These are phyloP conservation scores for Hordeum pubiflorum DNA, from an alignment of 202 grass and related monocot species.

Conservation along the genomic window DNA sequence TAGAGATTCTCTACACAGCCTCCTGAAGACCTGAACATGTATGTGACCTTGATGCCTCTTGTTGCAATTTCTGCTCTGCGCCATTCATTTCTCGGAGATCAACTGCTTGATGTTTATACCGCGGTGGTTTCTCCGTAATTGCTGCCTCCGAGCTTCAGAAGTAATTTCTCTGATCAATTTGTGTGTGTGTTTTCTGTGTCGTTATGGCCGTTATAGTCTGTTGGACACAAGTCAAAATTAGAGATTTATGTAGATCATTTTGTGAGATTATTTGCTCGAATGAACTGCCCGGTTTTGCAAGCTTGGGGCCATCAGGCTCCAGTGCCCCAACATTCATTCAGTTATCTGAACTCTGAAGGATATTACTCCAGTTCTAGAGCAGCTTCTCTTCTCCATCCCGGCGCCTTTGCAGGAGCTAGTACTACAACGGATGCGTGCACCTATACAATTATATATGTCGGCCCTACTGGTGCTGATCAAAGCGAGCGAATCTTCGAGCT, in stretches of 20 bases:
- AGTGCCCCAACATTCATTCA: neutral
- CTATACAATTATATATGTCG: neutral
- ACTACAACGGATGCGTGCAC: neutral
- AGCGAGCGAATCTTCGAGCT: constrained; percentile 32
- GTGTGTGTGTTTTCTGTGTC: neutral
- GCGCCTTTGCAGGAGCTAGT: neutral
- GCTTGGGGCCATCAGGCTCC: neutral
- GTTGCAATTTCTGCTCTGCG: neutral
- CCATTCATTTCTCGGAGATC: neutral
- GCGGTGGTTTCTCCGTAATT: neutral
- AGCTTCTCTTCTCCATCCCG: neutral
- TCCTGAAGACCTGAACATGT: neutral
- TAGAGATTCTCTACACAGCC: constrained; percentile 24
- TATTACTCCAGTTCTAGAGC: neutral
- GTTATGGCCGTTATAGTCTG: neutral
- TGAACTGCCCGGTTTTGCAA: neutral
- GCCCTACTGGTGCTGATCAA: neutral
- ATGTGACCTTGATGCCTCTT: neutral
- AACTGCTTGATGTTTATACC: neutral
- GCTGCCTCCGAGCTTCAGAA: neutral
- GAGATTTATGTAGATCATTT: neutral
- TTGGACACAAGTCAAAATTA: neutral
- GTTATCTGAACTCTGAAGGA: constrained; percentile 7
- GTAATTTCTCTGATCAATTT: neutral
- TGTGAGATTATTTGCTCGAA: neutral